A percentile compares a stretch with the other conserved stretches of the same genome.
Evolutionary conservation across 2,329 filamentous ascomycete species (phyloP).

Genomic region (Phaeosphaeria sp.): DNA sequence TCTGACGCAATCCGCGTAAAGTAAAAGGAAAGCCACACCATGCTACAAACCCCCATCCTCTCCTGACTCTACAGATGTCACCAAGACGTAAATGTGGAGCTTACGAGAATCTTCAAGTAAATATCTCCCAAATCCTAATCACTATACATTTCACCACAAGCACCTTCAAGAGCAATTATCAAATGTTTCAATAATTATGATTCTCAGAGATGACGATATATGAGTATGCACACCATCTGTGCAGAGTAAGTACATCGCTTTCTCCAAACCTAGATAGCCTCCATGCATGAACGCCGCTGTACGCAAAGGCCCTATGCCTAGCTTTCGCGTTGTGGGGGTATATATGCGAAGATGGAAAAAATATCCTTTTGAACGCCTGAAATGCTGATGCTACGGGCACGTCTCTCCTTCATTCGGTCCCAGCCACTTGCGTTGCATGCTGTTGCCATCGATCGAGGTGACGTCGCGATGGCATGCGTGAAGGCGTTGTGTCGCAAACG

Average conservation of each 20-base stretch:
- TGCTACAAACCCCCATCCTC: no score
- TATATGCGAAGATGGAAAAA: not conserved
- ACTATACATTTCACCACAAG: not conserved
- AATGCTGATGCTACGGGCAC: not conserved
- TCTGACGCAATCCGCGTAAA: no score
- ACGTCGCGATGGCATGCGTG: no score
- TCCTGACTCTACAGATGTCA: no score
- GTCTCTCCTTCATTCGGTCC: not conserved
- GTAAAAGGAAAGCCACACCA: no score
- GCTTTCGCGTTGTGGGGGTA: not conserved
- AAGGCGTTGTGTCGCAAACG: no score
- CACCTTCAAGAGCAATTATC: not conserved
- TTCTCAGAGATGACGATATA: not conserved
- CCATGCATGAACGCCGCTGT: not conserved
- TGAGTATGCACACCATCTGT: not conserved
- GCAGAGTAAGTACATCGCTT: not conserved
- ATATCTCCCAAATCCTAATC: no score
- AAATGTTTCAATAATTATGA: not conserved
- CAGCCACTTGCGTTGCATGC: no score
- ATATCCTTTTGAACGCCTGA: not conserved
- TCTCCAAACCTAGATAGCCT: not conserved
- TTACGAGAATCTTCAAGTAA: no score
- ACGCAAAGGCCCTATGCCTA: not conserved
- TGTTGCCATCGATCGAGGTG: no score
- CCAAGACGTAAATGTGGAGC: no score